A percentile compares a stretch with the other conserved stretches of the same genome.
These are phyloP conservation scores for Penicillium sp. DNA, from an alignment of 2,329 filamentous ascomycete genomes.

Conservation along the genomic window DNA sequence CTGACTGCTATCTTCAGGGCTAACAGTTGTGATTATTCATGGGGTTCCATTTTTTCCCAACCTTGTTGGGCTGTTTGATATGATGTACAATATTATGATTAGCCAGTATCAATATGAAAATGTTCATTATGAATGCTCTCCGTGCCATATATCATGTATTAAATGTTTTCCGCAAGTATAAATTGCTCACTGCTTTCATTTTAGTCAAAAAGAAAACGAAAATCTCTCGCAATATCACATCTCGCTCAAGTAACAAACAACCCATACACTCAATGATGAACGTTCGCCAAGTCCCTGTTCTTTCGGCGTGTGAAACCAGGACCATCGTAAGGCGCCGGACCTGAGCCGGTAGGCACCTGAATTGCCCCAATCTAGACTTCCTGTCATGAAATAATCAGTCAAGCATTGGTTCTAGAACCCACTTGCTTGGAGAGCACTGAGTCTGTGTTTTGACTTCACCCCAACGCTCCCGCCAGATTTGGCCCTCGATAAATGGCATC, in stretches of 20 bases:
- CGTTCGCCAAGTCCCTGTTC: not conserved
- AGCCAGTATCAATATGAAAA: conserved; percentile 11
- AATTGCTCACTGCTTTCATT: not conserved
- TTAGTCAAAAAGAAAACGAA: not conserved
- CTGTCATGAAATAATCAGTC: not conserved
- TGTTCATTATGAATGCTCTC: not conserved
- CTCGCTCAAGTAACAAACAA: not conserved
- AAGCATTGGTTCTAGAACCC: not conserved
- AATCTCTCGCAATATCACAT: not conserved
- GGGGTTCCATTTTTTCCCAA: conserved; percentile 3
- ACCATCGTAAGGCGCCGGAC: not conserved
- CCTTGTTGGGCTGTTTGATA: conserved; percentile 1
- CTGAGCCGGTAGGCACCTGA: too few species aligned
- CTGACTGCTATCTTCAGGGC: not conserved
- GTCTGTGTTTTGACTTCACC: not conserved
- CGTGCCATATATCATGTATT: not conserved
- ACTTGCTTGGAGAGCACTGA: too few species aligned
- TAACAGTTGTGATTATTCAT: not conserved
- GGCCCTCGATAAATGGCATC: not conserved
- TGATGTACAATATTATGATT: conserved; percentile 10
- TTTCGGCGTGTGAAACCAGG: not conserved
- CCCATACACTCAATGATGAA: not conserved
- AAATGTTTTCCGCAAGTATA: too few species aligned
- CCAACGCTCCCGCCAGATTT: not conserved
- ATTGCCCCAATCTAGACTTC: too few species aligned